Conservation (phyloP, 208 protist species). For the Tetramitus jugosus region DNA sequence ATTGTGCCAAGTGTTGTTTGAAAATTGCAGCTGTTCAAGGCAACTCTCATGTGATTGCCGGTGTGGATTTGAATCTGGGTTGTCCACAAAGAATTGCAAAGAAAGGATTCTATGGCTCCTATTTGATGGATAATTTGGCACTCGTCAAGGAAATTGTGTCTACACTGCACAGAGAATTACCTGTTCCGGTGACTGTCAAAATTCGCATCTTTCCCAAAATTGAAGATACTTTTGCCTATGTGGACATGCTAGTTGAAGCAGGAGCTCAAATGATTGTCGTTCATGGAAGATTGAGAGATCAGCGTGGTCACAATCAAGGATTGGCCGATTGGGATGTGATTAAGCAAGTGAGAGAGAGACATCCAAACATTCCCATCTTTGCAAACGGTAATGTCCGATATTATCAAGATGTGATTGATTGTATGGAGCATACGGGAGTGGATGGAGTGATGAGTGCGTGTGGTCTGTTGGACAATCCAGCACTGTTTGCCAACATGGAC, state of each 20-base stretch:
- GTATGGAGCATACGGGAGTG: conserved; percentile 45
- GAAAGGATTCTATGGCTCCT: conserved; percentile 75
- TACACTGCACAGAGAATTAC: conserved; percentile 33
- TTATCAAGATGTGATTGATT: conserved; percentile 52
- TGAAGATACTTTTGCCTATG: conserved; percentile 66
- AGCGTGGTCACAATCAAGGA: conserved; percentile 53
- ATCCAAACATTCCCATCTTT: conserved; percentile 60
- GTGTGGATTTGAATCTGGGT: conserved; percentile 35
- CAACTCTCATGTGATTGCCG: conserved; percentile 7
- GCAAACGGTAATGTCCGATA: conserved; percentile 70
- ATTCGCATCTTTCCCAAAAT: conserved; percentile 75
- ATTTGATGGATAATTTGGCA: conserved; percentile 49
- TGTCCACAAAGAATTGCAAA: conserved; percentile 82
- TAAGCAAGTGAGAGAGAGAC: conserved; percentile 41
- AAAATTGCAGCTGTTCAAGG: background rate
- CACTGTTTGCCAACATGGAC: conserved; percentile 44
- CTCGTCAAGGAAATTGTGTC: background rate
- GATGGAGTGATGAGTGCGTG: conserved; percentile 77
- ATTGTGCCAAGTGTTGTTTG: background rate
- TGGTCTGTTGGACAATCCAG: conserved; percentile 66
- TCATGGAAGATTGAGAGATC: conserved; percentile 67
- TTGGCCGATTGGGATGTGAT: conserved; percentile 62
- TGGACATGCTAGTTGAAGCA: conserved; percentile 63
- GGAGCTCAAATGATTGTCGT: conserved; percentile 65
- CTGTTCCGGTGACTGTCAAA: conserved; percentile 76